Evolutionary conservation across 1,139 yeast species (phyloP).

Genomic region (Wickerhamomyces sp.): DNA sequence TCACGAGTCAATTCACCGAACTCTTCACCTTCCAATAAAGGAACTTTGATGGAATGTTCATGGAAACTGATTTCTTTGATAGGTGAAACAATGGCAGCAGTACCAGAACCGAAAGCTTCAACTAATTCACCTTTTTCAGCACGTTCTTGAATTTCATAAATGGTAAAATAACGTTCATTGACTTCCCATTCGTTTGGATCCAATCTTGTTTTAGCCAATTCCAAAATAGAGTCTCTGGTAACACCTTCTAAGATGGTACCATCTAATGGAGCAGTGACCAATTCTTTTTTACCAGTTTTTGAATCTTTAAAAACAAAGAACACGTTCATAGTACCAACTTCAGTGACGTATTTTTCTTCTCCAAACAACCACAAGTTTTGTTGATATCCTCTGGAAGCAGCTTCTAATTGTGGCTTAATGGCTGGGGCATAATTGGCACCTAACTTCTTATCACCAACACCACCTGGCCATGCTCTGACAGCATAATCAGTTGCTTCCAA

Average conservation of each 20-base stretch:
- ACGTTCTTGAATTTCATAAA: constrained; percentile 72
- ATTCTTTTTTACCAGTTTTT: constrained; percentile 77
- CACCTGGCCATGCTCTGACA: constrained; percentile 99
- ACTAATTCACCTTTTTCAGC: constrained; percentile 77
- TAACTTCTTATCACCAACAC: constrained; percentile 90
- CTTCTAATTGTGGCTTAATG: constrained; percentile 81
- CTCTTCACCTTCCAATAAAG: constrained; percentile 72
- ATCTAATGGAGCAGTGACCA: constrained; percentile 93
- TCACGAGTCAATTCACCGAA: constrained; percentile 74
- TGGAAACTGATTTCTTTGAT: constrained; percentile 81
- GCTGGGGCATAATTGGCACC: constrained; percentile 99
- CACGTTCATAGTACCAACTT: constrained; percentile 96
- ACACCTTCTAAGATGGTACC: constrained; percentile 97
- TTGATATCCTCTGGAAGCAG: constrained; percentile 85
- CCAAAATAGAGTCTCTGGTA: constrained; percentile 84
- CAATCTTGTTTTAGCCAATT: constrained; percentile 70
- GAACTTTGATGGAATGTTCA: constrained; percentile 68
- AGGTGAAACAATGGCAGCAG: constrained; percentile 96
- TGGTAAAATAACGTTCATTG: constrained; percentile 77
- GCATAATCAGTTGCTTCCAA: constrained; percentile 94
- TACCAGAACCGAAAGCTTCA: constrained; percentile 96
- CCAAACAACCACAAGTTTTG: constrained; percentile 97
- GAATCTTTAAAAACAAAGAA: constrained; percentile 75
- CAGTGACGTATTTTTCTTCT: constrained; percentile 83
- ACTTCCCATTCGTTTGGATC: constrained; percentile 72